Base-by-base conservation (phyloP, 768 basidiomycete species). In the Mycena alexandri region DNA sequence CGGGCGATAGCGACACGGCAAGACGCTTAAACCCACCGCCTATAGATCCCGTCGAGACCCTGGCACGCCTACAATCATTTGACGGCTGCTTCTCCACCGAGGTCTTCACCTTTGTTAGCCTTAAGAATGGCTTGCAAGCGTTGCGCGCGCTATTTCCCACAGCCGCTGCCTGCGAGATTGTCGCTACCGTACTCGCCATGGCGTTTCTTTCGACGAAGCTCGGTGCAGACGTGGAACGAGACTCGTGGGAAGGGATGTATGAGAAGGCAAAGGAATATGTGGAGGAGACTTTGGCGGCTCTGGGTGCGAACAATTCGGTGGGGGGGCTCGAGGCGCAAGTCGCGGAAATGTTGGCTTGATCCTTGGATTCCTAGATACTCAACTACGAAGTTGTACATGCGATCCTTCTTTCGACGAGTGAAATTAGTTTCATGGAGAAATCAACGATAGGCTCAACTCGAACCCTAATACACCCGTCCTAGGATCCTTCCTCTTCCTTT, bases 1-100 rank as follows among this genome's bases (percentile, higher is more conserved):
- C 29, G 29, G 29, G 29, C n/a, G n/a, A n/a, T n/a, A n/a, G n/a
- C 29, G 29, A 29, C 29, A 29, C 3, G 29, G 6, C 29, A 29
- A 29, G 29, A 29, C 29, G 29, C 29, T 29, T 29, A 6, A 29
- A 29, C 29, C 29, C 12, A 34, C 44, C 52, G 21, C 36, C 16
- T 17, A 16, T 19, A 21, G 69, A 71, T 50, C 46, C 56, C 21
- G 51, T 71, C 51, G 67, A 68, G 38, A 22, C 50, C 1, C 70
- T 71, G 6, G 70, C 70, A 13, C 67, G 70, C 5, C 14, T 69
- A 19, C 70, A 71, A 41, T 47, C 67, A 24, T 71, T 71, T 57
- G 67, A 68, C 47, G 70, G 63, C 17, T 17, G 56, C 29, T 71
- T 71, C 51, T 61, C 63, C 0, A 16, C 56, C 43, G 57, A 55